These are phyloP conservation scores for Chaetomium sp. DNA, from an alignment of 2,329 filamentous ascomycete genomes.

Conservation along the genomic window DNA sequence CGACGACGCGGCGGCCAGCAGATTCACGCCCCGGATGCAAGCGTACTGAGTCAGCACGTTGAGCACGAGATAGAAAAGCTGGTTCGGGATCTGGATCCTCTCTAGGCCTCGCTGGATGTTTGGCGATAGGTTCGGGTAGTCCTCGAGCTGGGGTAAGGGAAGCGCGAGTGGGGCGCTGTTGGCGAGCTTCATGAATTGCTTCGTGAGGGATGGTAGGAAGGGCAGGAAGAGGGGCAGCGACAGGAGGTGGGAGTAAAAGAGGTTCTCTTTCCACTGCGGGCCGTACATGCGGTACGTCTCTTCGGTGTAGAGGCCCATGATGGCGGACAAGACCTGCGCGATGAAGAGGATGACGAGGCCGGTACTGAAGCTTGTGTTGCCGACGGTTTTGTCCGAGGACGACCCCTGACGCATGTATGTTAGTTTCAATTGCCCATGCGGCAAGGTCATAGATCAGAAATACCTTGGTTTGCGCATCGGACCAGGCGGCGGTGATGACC, in stretches of 20 bases:
- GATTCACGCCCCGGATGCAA: slow-evolving; percentile 93
- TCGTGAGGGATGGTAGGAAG: slow-evolving; percentile 65
- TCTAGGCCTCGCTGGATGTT: slow-evolving; percentile 44
- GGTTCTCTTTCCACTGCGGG: slow-evolving; percentile 89
- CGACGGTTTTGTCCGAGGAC: slow-evolving; percentile 34
- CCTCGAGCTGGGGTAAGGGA: slow-evolving; percentile 40
- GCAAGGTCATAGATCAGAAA: not conserved
- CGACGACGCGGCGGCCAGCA: slow-evolving; percentile 84
- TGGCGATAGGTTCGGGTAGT: slow-evolving; percentile 42
- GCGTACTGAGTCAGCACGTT: slow-evolving; percentile 91
- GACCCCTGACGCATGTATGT: slow-evolving; percentile 36
- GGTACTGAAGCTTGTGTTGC: slow-evolving; percentile 54
- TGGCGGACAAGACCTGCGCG: slow-evolving; percentile 86
- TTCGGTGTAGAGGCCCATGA: slow-evolving; percentile 95
- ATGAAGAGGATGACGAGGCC: slow-evolving; percentile 83
- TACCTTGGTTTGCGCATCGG: slow-evolving; percentile 84
- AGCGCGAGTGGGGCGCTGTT: slow-evolving; percentile 62
- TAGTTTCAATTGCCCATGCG: slow-evolving; percentile 27
- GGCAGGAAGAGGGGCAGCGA: slow-evolving; percentile 76
- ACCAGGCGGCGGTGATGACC: slow-evolving; percentile 85
- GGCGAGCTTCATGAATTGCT: slow-evolving; percentile 65
- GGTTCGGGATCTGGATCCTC: slow-evolving; percentile 60
- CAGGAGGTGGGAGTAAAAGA: slow-evolving; percentile 86
- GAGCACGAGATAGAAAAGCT: slow-evolving; percentile 69
- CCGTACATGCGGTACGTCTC: slow-evolving; percentile 84